Conservation (phyloP, 2,329 filamentous ascomycete genomes). For the Triangularia setosa region DNA sequence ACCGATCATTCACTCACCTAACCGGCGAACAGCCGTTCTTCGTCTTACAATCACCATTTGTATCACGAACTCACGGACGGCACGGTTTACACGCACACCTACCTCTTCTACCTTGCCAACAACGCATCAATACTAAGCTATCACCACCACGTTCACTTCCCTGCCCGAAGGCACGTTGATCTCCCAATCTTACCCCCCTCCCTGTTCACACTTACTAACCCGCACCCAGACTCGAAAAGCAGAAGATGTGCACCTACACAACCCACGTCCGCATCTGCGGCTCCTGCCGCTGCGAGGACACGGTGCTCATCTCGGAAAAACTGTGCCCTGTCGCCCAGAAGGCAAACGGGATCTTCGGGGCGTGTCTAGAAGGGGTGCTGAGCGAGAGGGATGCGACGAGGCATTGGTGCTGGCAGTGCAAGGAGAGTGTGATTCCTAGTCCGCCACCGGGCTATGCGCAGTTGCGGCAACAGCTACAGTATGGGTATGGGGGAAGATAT, state of each 20-base stretch:
- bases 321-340: conserved; percentile 32
- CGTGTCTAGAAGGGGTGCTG: conserved; percentile 34
- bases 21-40: not conserved
- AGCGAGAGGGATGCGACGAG: conserved; percentile 30
- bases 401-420: conserved; percentile 40
- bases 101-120: not conserved
- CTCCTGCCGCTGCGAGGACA: conserved; percentile 35
- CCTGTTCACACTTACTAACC: not conserved
- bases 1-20: not conserved
- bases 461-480: not conserved
- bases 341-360: conserved; percentile 35
- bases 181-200: not conserved
- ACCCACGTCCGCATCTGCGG: conserved; percentile 37
- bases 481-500: not conserved
- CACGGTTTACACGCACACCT: not conserved
- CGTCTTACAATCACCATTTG: not conserved
- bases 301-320: conserved; percentile 40
- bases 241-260: conserved; percentile 40
- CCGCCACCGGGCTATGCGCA: conserved; percentile 4
- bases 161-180: no score
- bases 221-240: not conserved
- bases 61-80: not conserved
- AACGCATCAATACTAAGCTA: no score
- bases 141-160: no score
- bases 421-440: conserved; percentile 23